Conservation (phyloP, 2,329 filamentous ascomycete genomes). For the Colletotrichum musicola region DNA sequence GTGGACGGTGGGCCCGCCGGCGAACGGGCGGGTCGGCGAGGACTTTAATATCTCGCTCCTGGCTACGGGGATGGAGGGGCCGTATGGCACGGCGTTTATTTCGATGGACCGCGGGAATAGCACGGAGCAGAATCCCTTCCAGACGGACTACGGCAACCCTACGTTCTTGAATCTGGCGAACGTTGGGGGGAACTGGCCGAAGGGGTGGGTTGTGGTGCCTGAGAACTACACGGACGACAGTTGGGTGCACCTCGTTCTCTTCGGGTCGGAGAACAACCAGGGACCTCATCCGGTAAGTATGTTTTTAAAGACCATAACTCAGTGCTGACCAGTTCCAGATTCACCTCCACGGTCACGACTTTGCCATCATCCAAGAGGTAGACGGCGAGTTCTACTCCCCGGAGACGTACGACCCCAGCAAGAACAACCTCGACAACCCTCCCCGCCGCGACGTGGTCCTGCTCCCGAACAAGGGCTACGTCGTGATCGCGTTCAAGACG, state of each 20-base stretch:
- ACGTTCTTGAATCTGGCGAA: constrained; percentile 48
- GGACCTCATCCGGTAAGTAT: constrained; percentile 27
- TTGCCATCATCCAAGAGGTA: constrained; percentile 55
- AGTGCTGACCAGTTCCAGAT: constrained; percentile 42
- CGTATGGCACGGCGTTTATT: constrained; percentile 44
- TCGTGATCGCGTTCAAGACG: constrained; percentile 62
- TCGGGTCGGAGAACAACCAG: neutral
- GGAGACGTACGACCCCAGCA: constrained; percentile 35
- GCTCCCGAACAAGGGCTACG: constrained; percentile 56
- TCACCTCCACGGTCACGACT: constrained; percentile 65
- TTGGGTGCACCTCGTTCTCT: constrained; percentile 35
- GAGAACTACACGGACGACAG: constrained; percentile 39
- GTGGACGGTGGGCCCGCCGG: constrained; percentile 39
- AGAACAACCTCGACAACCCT: constrained; percentile 57
- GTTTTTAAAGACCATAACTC: too few species aligned
- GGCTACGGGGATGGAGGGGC: neutral
- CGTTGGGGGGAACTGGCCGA: constrained; percentile 28
- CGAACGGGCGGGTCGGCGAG: constrained; percentile 18
- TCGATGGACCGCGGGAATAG: constrained; percentile 12
- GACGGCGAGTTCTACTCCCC: constrained; percentile 31
- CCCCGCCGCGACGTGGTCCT: constrained; percentile 65
- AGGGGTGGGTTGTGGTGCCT: constrained; percentile 38
- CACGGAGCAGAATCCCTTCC: constrained; percentile 27
- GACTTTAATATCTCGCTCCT: constrained; percentile 11
- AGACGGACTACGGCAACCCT: constrained; percentile 57